Conservation (phyloP, 73 alveolate species). For the Loxodes magnus region DNA sequence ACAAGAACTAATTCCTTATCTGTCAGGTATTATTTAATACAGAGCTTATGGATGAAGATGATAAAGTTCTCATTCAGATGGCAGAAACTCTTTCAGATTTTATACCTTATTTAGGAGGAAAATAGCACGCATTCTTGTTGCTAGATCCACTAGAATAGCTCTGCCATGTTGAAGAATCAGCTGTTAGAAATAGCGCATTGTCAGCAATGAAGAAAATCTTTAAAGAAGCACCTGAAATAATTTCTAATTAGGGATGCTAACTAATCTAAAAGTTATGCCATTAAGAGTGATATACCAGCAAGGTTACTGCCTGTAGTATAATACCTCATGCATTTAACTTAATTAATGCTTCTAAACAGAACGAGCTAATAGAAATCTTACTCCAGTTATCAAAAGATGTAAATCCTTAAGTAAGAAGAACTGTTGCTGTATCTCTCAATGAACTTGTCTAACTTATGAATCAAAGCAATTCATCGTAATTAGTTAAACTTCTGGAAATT, state of each 20-base stretch:
- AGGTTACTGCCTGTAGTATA: slow-evolving; percentile 41
- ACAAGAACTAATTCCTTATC: slow-evolving; percentile 88
- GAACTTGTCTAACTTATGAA: too few relatives aligned
- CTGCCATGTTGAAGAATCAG: slow-evolving; percentile 60
- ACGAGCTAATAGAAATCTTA: slow-evolving; percentile 23
- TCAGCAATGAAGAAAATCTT: background rate
- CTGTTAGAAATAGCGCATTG: slow-evolving; percentile 65
- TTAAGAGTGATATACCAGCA: slow-evolving; percentile 59
- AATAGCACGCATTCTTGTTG: slow-evolving; percentile 32
- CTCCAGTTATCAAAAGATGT: slow-evolving; percentile 1
- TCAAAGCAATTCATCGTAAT: background rate
- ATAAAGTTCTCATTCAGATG: slow-evolving; percentile 80
- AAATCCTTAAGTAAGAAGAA: too few relatives aligned
- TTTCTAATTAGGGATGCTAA: too few relatives aligned
- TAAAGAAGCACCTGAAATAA: too few relatives aligned
- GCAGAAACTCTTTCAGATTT: slow-evolving; percentile 74
- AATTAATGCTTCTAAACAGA: slow-evolving; percentile 35
- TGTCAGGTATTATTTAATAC: too few relatives aligned
- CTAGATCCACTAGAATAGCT: slow-evolving; percentile 61
- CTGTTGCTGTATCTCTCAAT: too few relatives aligned
- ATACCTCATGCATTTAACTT: slow-evolving; percentile 47
- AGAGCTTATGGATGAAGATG: slow-evolving; percentile 93
- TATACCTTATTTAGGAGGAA: slow-evolving; percentile 87
- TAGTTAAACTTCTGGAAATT: too few relatives aligned
- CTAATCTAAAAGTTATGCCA: slow-evolving; percentile 47